Conservation (phyloP, 192 early-diverging fungal species). For the Rhizophlyctis rosea region DNA sequence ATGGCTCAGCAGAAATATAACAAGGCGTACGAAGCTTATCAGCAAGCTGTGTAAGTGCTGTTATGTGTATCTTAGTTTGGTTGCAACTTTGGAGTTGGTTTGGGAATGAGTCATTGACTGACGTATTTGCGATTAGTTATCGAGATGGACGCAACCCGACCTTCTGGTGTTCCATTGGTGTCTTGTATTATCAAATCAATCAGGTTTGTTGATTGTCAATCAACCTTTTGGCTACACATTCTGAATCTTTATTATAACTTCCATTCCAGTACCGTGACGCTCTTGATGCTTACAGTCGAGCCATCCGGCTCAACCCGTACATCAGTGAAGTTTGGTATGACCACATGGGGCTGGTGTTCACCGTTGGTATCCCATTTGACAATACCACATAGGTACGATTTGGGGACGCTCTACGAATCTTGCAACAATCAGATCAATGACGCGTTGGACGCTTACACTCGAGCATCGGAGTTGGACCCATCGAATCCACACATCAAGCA, state of each 20-base stretch:
- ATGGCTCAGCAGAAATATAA: slow-evolving; percentile 94
- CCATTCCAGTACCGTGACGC: slow-evolving; percentile 81
- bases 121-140: too few relatives aligned
- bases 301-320: slow-evolving; percentile 88
- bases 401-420: slow-evolving; percentile 94
- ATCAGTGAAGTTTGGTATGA: slow-evolving; percentile 93
- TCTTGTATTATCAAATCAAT: slow-evolving; percentile 95
- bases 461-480: slow-evolving; percentile 90
- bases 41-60: slow-evolving; percentile 78
- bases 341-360: slow-evolving; percentile 5
- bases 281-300: slow-evolving; percentile 93
- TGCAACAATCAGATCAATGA: slow-evolving; percentile 98
- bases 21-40: slow-evolving; percentile 96
- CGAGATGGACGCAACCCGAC: slow-evolving; percentile 90
- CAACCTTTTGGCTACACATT: not conserved
- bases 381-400: slow-evolving; percentile 58
- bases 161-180: slow-evolving; percentile 99
- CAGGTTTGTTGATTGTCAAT: slow-evolving; percentile 42
- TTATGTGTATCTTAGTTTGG: too few relatives aligned
- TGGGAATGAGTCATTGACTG: too few relatives aligned
- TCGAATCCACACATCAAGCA: slow-evolving; percentile 84
- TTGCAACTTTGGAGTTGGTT: too few relatives aligned
- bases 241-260: slow-evolving; percentile 19
- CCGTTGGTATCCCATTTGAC: slow-evolving; percentile 17
- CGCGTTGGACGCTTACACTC: slow-evolving; percentile 94